Conservation (phyloP, 2,329 filamentous ascomycete genomes). For the Claviceps spartinae region DNA sequence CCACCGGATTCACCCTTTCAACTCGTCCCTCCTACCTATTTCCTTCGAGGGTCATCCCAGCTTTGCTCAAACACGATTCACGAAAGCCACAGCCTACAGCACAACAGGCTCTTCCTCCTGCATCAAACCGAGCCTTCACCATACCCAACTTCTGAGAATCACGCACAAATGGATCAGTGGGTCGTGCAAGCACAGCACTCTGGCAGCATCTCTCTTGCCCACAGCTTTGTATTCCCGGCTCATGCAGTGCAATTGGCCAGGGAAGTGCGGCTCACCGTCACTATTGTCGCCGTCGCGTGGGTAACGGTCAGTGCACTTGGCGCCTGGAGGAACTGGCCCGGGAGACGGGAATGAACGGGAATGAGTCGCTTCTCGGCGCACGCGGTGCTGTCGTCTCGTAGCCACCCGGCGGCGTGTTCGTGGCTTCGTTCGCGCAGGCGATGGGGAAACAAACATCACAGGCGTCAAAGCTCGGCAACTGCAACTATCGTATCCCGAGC, state of each 20-base stretch:
- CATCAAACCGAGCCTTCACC: not conserved
- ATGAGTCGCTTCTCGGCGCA: not conserved
- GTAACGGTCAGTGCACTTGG: constrained; percentile 8
- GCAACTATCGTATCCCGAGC: no score
- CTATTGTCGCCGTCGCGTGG: constrained; percentile 11
- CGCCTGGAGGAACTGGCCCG: not conserved
- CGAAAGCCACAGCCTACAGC: no score
- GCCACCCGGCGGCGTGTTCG: no score
- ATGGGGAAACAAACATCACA: no score
- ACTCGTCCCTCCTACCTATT: no score
- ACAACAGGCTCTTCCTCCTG: no score
- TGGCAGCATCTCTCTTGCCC: constrained; percentile 9
- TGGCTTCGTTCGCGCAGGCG: no score
- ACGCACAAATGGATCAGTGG: constrained; percentile 11
- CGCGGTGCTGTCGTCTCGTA: not conserved
- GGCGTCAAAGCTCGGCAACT: no score
- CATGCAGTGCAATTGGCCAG: constrained; percentile 7
- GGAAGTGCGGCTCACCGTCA: constrained; percentile 11
- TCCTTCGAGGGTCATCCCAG: no score
- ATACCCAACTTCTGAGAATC: no score
- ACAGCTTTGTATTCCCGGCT: constrained; percentile 8
- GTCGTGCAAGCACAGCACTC: constrained; percentile 10
- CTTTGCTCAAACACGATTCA: no score
- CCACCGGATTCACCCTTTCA: no score
- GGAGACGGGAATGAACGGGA: not conserved